Evolutionary conservation across 106 monocot species (phyloP), one percentile per base, ranked within the genome.

Genomic region (Alisma plantagoaquatica): DNA sequence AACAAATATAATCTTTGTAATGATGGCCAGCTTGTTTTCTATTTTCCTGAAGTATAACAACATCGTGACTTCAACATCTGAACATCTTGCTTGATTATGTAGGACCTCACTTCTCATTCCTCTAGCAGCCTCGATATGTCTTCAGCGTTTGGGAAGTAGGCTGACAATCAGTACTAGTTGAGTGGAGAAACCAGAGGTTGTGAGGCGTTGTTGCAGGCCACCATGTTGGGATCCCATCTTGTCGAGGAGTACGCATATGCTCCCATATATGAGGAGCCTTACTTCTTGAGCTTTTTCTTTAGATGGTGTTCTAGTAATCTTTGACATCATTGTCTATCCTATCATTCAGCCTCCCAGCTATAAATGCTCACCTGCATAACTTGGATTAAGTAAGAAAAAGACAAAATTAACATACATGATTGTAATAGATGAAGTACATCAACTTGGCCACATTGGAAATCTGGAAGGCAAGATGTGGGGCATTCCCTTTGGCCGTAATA

Each of bases 251-350:
- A 53, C 33, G 7, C 24, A 16, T 23, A 42, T 51, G 41, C 31
- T 23, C 23, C 51, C 24, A 7, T 9, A 23, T 51, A 43, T 8
- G 43, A 4, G 44, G 67, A 23, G 28, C 53, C 14, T 15, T 72
- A 49, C 60, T 76, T 77, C 77, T 77, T 77, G 27, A 77, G 60
- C 31, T 70, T n/a, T n/a, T n/a, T n/a, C n/a, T n/a, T n/a, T n/a
- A n/a, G n/a, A n/a, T n/a, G n/a, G n/a, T n/a, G n/a, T n/a, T n/a
- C n/a, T n/a, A n/a, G n/a, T n/a, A n/a, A 51, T 79, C 74, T 70
- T 79, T 79, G 33, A 79, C 74, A 59, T 74, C 78, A 53, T 79
- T 79, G 60, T 79, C 78, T 8, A 73, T 79, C 60, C 78, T 60
- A 29, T 69, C 49, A 21, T 67, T 68, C 29, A 73, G 76, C 30